Conservation (phyloP, 768 basidiomycete species). For the Postia placenta region DNA sequence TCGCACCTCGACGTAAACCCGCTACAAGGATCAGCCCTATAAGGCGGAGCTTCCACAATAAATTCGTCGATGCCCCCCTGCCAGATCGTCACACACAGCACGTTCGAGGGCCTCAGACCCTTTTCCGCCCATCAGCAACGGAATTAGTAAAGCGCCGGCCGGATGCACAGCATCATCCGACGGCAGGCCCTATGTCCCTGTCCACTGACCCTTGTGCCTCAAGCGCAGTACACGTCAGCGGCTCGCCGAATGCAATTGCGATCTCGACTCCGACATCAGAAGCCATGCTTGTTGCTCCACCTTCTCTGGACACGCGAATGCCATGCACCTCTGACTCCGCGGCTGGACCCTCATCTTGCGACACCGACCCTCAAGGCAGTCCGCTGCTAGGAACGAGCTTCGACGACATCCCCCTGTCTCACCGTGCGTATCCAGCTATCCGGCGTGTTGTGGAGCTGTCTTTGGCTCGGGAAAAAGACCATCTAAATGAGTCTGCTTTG, state of each 20-base stretch:
- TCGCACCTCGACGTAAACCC: conserved; percentile 27
- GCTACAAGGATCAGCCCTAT: not conserved
- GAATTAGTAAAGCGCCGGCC: not conserved
- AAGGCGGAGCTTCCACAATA: not conserved
- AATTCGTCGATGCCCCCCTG: conserved; percentile 30
- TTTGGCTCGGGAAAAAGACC: too few species aligned
- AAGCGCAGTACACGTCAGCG: too few species aligned
- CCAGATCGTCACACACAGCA: conserved; percentile 52
- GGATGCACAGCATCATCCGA: not conserved
- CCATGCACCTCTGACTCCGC: too few species aligned
- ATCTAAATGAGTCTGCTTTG: not conserved
- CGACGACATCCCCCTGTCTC: not conserved
- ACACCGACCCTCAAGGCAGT: too few species aligned
- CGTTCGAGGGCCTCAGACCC: conserved; percentile 50
- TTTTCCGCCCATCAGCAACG: conserved; percentile 18
- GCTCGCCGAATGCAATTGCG: too few species aligned
- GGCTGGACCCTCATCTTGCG: too few species aligned
- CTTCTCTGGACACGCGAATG: too few species aligned
- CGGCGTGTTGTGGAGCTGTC: conserved; percentile 4
- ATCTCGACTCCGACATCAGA: too few species aligned
- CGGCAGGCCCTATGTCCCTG: not conserved
- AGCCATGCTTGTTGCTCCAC: too few species aligned
- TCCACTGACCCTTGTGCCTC: too few species aligned
- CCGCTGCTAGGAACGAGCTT: too few species aligned
- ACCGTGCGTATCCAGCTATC: conserved; percentile 14